Evolutionary conservation across 257 asterid species (phyloP), one percentile per base, ranked within the genome.

Genomic region (Eustoma russellianum): DNA sequence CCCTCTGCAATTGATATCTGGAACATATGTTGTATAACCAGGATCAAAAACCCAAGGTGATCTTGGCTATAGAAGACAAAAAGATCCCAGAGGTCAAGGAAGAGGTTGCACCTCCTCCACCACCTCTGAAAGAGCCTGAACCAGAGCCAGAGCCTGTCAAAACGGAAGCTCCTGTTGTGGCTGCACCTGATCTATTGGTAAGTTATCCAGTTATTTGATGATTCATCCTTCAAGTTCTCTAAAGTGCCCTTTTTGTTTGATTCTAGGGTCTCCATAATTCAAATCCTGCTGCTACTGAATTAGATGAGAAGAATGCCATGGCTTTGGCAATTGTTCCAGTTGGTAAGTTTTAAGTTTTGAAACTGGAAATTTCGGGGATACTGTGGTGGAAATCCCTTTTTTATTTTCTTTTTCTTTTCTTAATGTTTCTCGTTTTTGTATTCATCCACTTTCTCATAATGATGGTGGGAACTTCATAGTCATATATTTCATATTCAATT

Each of bases 311-410:
- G 70, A 92, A 92, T 73, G 81, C 97, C 48, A 28, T 79, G 82
- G 97, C 97, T 70, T 74, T 88, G 65, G 97, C 99, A 59, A 88
- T 92, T 68, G 85, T 92, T 47, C 93, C 98, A 44, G 81, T 66
- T 55, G 91, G 99, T 88, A 76, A 68, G 85, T 60, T 60, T 54
- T 28, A 19, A 8, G 13, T 48, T 18, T 18, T 17, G 33, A 14
- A 40, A 40, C 28, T 56, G 1, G 13, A 35, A 16, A 52, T 34
- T 6, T 14, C 33, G 3, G 30, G 30, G 30, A 24, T 24, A 24
- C 30, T 4, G 3, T 4, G 3, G 30, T 2, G 30, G 30, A 7
- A 17, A 18, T 28, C 16, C 38, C n/a, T 13, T 51, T 9, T 18
- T 12, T 35, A 5, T 6, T 13, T 18, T 5, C 12, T 17, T 41